Conservation (phyloP, 257 asterid species). For the Primulina eburnea region DNA sequence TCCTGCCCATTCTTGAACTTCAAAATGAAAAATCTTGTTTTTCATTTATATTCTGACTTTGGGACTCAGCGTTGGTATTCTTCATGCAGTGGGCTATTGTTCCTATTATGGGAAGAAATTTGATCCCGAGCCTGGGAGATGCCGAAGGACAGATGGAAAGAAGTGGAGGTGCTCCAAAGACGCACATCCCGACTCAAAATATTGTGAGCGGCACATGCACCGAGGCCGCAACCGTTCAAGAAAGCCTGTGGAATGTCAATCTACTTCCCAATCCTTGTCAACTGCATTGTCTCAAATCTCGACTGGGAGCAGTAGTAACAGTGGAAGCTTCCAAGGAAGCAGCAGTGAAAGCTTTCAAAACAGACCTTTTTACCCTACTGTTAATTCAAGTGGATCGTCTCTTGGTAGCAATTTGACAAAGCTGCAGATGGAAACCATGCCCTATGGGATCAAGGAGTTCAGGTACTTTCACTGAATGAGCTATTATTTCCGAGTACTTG, state of each 20-base stretch:
- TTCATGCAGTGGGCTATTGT: conserved; percentile 73
- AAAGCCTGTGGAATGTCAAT: conserved; percentile 99
- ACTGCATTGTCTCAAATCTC: conserved; percentile 59
- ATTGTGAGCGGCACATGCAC: conserved; percentile 99
- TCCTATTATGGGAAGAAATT: conserved; percentile 92
- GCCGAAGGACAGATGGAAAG: conserved; percentile 97
- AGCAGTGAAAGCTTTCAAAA: conserved; percentile 56
- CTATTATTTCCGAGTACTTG: neutral
- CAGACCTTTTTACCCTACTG: conserved; percentile 58
- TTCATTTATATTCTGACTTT: neutral
- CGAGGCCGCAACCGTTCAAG: conserved; percentile 99
- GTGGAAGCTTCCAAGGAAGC: neutral
- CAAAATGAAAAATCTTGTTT: neutral
- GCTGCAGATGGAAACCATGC: conserved; percentile 71
- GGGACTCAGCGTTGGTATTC: conserved; percentile 20
- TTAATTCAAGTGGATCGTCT: conserved; percentile 54
- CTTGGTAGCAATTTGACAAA: conserved; percentile 57
- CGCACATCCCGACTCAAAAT: conserved; percentile 94
- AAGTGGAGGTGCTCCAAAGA: conserved; percentile 99
- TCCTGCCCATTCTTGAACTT: neutral
- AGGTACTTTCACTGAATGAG: conserved; percentile 43
- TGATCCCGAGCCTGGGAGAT: conserved; percentile 98
- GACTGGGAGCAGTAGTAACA: conserved; percentile 47
- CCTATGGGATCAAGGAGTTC: conserved; percentile 68
- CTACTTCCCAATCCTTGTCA: conserved; percentile 70